Conservation (phyloP, 1,139 yeast species). For the Diutina catenulata region DNA sequence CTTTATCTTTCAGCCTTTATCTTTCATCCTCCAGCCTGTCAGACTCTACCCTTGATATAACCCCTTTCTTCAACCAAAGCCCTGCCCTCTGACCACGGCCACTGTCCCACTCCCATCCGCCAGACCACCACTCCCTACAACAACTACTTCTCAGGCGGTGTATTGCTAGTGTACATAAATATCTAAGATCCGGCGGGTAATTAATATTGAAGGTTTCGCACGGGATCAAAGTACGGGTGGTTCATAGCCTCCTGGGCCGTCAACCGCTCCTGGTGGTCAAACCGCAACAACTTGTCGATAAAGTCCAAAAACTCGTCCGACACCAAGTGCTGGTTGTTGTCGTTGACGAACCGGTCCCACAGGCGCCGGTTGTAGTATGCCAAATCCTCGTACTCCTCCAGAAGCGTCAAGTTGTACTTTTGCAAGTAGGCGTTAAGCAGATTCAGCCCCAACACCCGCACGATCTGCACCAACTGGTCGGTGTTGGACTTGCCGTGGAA, state of each 20-base stretch:
- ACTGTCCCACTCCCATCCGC: no score
- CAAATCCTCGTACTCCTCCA: slow-evolving; percentile 54
- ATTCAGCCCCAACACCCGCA: slow-evolving; percentile 84
- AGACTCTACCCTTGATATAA: no score
- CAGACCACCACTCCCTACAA: no score
- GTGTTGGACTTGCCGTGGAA: slow-evolving; percentile 95
- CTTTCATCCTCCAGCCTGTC: no score
- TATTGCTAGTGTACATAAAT: background rate
- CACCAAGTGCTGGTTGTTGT: slow-evolving; percentile 59
- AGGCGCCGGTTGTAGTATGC: slow-evolving; percentile 60
- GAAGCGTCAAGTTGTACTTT: slow-evolving; percentile 67
- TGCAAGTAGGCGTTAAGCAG: slow-evolving; percentile 61
- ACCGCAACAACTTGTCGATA: slow-evolving; percentile 70
- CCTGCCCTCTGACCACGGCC: no score
- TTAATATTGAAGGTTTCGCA: background rate
- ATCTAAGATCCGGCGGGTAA: background rate
- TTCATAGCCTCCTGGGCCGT: slow-evolving; percentile 94
- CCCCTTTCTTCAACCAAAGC: no score
- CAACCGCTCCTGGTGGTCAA: slow-evolving; percentile 89
- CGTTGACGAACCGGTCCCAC: slow-evolving; percentile 77
- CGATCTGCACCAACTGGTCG: slow-evolving; percentile 92
- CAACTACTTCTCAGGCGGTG: no score
- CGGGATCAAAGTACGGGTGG: slow-evolving; percentile 26
- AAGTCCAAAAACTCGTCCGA: slow-evolving; percentile 68
- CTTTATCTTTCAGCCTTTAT: no score